phyloP scores from a whole-genome alignment of 768 basidiomycete species.

The Clathrus columnatus region DNA sequence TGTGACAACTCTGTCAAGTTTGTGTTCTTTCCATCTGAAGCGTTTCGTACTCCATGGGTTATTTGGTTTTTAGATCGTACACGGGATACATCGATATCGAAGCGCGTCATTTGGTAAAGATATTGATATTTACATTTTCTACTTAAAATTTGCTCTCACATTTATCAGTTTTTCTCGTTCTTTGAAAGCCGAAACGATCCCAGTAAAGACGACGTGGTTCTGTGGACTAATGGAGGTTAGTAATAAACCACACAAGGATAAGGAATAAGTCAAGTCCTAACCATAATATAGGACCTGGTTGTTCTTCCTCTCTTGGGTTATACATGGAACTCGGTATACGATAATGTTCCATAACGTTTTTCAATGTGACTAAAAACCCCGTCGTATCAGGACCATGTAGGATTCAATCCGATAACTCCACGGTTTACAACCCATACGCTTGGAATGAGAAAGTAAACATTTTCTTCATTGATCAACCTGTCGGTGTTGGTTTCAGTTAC shows the following conservation, averaged over 20 bases:
- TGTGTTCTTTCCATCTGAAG: neutral
- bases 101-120: conserved; percentile 16
- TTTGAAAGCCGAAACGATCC: conserved; percentile 22
- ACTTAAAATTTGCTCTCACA: neutral
- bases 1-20: conserved; percentile 11
- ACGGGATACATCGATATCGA: conserved; percentile 21
- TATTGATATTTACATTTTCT: neutral
- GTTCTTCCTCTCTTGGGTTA: conserved; percentile 49
- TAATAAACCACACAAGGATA: neutral
- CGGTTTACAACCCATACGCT: neutral
- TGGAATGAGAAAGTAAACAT: conserved; percentile 4
- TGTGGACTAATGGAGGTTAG: conserved; percentile 22
- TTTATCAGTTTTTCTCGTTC: conserved; percentile 18
- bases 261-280: neutral
- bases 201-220: conserved; percentile 20
- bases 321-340: conserved; percentile 51
- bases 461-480: conserved; percentile 5
- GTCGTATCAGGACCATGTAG: neutral
- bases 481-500: conserved; percentile 28
- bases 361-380: neutral
- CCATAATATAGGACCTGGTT: conserved; percentile 44
- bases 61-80: conserved; percentile 41
- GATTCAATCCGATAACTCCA: conserved; percentile 14
- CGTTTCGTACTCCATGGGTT: too few species aligned
- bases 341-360: conserved; percentile 1